Base-by-base conservation (phyloP, 1,284 basidiomycete genomes). In the Xanthoconium separans region DNA sequence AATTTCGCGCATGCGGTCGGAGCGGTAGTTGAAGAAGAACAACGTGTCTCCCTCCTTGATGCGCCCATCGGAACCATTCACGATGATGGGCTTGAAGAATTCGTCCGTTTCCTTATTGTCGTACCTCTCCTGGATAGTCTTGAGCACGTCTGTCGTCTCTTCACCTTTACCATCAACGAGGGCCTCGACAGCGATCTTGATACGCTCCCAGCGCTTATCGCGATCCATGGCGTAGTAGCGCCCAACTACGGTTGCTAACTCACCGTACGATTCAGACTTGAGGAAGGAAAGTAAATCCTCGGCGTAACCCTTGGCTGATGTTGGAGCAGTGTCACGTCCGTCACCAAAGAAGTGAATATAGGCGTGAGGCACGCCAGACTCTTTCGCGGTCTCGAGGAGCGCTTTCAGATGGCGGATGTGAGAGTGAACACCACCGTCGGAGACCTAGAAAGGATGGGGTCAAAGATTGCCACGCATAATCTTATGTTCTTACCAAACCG, bases 171-270 rank as follows among this genome's bases (percentile, higher is more conserved):
- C 93, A 47, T 82, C 77, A 4, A 93, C 81, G 36, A 96, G 80
- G 6, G 85, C 90, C 47, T 95, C 92, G 4, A 95, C 79, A 10
- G 93, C 93, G 57, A 93, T 77, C 79, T 93, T 93, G 70, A 96
- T 72, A 44, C 93, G 81, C 69, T 96, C 93, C 93, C 93, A 95
- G 53, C 93, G 84, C 79, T 95, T 95, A 72, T 96, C 93, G 43
- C 93, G 85, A 73, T 95, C 93, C 93, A 95, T 95, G 41, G 93
- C 93, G 64, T 95, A 96, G 79, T 96, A 96, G 47, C 93, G 76
- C 6, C 93, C 93, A 30, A 93, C 76, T 49, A 95, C 79, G 8
- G 91, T 94, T 11, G 90, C 87, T 53, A 95, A 74, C 64, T 85
- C 77, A 31, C 87, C 88, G 50, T 88, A 83, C 39, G 84, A 79